Evolutionary conservation across 2,329 filamentous ascomycete genomes (phyloP), one percentile per base, ranked within the genome.

Genomic region (Colletotrichum kahawae): DNA sequence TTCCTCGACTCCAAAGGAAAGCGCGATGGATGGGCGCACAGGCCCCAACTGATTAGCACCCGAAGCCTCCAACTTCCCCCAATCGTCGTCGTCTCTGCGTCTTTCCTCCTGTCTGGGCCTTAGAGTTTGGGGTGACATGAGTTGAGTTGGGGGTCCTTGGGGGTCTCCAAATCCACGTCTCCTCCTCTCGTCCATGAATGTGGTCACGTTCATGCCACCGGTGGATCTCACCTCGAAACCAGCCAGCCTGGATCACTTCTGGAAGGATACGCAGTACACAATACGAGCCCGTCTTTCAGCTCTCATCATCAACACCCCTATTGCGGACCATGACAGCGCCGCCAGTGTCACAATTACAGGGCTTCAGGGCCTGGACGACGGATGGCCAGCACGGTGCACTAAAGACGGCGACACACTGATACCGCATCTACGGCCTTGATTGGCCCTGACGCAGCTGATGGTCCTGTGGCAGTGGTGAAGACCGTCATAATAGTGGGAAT

Each of bases 121-220:
- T 71, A 66, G 72, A 75, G 68, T 72, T 75, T 72, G 54, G 63
- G 43, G 62, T 57, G 72, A 64, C 72, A 72, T 72, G 57, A 67
- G 33, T 60, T 74, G 64, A 48, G 34, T 73, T 70, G 70, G 70
- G 70, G 70, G 70, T 72, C 65, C 33, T 36, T 51, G 31, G 21
- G 24, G 51, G 24, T 33, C 29, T 18, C 57, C 29, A 60, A 60
- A 16, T 10, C 56, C 38, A 48, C 38, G 38, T 18, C 38, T 48
- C 38, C 38, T 48, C 36, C 18, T 43, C 38, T 18, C n/a, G 38
- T 48, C 38, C 38, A 48, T 48, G 38, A 48, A 48, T 48, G 38
- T 48, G 38, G 38, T 59, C 56, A 59, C 27, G 27, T 59, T 29
- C 27, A 59, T 27, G 29, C 56, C 56, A 31, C 56, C 16, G 56